Conservation (phyloP, 805 yeast genomes). For the Hanseniaspora lachancei region DNA sequence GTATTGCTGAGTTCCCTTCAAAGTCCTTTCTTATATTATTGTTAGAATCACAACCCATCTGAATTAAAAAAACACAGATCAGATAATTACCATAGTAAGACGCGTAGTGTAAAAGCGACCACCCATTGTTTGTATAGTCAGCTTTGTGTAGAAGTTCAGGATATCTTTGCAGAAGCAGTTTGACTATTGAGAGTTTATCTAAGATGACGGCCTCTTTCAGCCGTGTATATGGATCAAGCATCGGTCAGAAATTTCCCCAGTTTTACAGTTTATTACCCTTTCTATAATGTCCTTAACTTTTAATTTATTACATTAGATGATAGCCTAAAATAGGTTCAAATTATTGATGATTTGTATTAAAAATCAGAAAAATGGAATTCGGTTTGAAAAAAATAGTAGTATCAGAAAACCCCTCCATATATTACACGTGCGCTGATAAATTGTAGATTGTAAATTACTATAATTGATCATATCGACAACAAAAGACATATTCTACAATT, state of each 20-base stretch:
- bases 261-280: too few relatives aligned
- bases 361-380: too few relatives aligned
- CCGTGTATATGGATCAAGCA: constrained; percentile 51
- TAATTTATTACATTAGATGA: too few relatives aligned
- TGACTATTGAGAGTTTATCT: constrained; percentile 51
- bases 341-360: too few relatives aligned
- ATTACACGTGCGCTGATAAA: too few relatives aligned
- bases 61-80: constrained; percentile 46
- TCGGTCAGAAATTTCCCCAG: constrained; percentile 21
- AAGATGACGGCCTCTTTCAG: constrained; percentile 54
- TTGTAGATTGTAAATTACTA: too few relatives aligned
- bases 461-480: too few relatives aligned
- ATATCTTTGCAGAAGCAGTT: constrained; percentile 49
- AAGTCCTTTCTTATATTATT: constrained; percentile 40
- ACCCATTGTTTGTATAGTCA: constrained; percentile 55
- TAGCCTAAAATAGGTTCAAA: too few relatives aligned
- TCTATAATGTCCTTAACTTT: constrained; percentile 12
- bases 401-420: too few relatives aligned
- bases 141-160: constrained; percentile 59
- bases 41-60: constrained; percentile 41
- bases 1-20: constrained; percentile 52
- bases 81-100: constrained; percentile 59
- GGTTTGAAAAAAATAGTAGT: too few relatives aligned
- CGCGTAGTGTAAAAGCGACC: constrained; percentile 76
- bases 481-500: too few relatives aligned